Percentiles rank a stretch among this genome's conserved stretches.
Conservation (phyloP, 495 filamentous ascomycete species). For the Lichina pygmaea region DNA sequence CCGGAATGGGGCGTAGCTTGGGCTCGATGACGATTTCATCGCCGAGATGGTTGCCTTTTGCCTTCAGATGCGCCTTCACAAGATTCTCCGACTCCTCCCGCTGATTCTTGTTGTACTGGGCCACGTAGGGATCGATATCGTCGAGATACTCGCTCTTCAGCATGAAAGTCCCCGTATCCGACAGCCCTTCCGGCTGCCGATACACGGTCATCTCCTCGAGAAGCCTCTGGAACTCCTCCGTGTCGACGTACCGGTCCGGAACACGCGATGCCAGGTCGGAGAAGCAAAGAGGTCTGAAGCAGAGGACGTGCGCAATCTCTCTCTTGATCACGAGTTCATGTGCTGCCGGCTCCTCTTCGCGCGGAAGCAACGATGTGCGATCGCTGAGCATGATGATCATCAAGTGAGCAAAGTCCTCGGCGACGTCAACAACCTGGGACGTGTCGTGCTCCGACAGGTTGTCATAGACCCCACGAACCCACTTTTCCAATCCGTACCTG, state of each 20-base stretch:
- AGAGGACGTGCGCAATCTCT: constrained; percentile 80
- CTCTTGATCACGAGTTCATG: constrained; percentile 48
- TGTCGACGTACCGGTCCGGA: constrained; percentile 63
- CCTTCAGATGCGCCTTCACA: constrained; percentile 67
- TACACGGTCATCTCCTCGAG: constrained; percentile 77
- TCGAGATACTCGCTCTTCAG: constrained; percentile 63
- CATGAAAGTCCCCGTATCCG: constrained; percentile 81
- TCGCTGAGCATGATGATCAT: constrained; percentile 79
- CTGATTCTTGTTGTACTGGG: constrained; percentile 89
- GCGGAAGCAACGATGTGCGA: constrained; percentile 47
- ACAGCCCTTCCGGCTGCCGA: constrained; percentile 69
- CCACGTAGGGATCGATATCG: constrained; percentile 78
- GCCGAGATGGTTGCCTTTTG: constrained; percentile 43
- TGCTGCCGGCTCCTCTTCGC: constrained; percentile 34
- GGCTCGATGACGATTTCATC: constrained; percentile 86
- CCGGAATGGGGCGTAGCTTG: constrained; percentile 46
- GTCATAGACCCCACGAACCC: constrained; percentile 61
- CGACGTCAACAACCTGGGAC: constrained; percentile 62
- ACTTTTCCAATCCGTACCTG: constrained; percentile 68
- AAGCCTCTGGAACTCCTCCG: constrained; percentile 49
- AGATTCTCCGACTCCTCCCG: constrained; percentile 82
- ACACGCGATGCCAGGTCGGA: constrained; percentile 63
- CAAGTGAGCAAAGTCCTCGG: constrained; percentile 86
- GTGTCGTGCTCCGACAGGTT: constrained; percentile 50
- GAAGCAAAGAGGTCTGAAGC: constrained; percentile 86